phyloP scores from a whole-genome alignment of 768 basidiomycete species.

The Solioccasus polychromus region DNA sequence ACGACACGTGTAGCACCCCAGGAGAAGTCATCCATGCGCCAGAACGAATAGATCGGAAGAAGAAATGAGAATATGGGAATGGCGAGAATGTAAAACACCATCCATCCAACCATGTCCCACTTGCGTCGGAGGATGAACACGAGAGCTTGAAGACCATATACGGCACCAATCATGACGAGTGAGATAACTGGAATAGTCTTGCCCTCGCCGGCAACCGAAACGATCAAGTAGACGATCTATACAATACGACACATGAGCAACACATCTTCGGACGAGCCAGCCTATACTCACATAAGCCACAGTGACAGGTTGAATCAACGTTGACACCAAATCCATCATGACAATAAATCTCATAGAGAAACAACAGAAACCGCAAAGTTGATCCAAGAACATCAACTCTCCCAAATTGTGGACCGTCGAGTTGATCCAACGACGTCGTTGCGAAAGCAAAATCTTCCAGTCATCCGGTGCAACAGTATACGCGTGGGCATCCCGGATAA shows the following conservation, averaged over 20 bases:
- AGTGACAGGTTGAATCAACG: conserved; percentile 79
- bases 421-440: conserved; percentile 99
- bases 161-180: conserved; percentile 87
- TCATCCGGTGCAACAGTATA: conserved; percentile 94
- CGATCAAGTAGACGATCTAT: conserved; percentile 86
- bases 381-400: conserved; percentile 87
- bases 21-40: conserved; percentile 97
- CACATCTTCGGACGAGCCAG: background rate
- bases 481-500: conserved; percentile 91
- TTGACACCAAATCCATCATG: conserved; percentile 92
- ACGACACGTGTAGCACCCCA: conserved; percentile 95
- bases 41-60: conserved; percentile 94
- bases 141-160: conserved; percentile 91
- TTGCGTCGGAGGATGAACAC: conserved; percentile 91
- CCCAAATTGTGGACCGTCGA: conserved; percentile 97
- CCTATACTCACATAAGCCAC: conserved; percentile 75
- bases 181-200: conserved; percentile 76
- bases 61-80: conserved; percentile 93
- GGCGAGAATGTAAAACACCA: conserved; percentile 93
- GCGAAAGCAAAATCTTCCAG: conserved; percentile 90
- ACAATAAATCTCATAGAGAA: conserved; percentile 99
- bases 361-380: conserved; percentile 95
- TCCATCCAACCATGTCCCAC: conserved; percentile 99
- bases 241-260: conserved; percentile 6
- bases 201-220: conserved; percentile 65